Base-by-base conservation (phyloP, 495 filamentous ascomycete species). In the Apodospora peruviana region DNA sequence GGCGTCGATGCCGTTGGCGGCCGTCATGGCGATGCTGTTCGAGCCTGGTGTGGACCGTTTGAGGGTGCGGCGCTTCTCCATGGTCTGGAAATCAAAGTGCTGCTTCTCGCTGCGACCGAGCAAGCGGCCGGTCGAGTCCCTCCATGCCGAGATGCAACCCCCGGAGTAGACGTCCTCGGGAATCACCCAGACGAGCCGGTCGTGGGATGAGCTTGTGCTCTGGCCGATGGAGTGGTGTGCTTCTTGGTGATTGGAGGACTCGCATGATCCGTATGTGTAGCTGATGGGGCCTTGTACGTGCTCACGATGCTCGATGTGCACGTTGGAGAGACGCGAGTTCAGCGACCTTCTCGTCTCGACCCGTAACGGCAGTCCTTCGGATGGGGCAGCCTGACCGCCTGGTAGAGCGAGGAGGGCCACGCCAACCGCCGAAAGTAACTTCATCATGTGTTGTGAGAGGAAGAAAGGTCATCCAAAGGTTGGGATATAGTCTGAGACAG, bases 111-210 rank as follows among this genome's bases (percentile, higher is more conserved):
- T 77, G 40, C 68, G 64, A 37, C 73, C 70, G 12, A 82, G 47
- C 0, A 78, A 50, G 1, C 20, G 23, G 2, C 59, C 61, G 9
- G 46, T 59, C 40, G 48, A 55, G 10, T 52, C 50, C 46, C 65
- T 58, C 71, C 69, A 82, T 14, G 76, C 79, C 34, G 74, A 68
- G 32, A 82, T 64, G 56, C 79, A 82, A 5, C 76, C 78, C 22
- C 55, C 57, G 14, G 61, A 50, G 16, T 48, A 52, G 4, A 62
- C 64, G 48, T 71, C 56, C 10, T 68, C 62, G 0, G 78, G 78
- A 1, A 79, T 53, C 23, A 76, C 40, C 79, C 78, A 82, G 19
- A 82, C 72, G 9, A 81, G 51, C 14, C 71, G 60, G 62, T 41
- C 66, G 49, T 19, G 50, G 37, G 35, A 50, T 25, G 34, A 45